A percentile compares a stretch with the other conserved stretches of the same genome.
These are phyloP conservation scores for Aspergillus flavus DNA, from an alignment of 2,329 filamentous ascomycete species.

Conservation along the genomic window DNA sequence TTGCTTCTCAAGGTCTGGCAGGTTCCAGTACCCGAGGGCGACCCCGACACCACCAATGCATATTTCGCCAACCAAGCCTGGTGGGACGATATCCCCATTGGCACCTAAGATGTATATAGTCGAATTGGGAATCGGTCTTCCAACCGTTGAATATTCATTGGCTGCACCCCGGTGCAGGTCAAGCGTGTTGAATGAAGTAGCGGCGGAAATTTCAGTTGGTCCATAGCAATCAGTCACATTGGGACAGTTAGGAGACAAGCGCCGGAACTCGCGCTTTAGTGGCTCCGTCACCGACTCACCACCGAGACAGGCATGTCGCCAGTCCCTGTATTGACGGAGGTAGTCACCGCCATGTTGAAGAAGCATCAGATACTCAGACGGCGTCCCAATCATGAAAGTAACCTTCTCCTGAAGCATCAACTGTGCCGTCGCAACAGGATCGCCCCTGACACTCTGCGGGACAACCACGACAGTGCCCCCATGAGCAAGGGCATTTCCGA, in stretches of 20 bases:
- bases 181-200: background rate
- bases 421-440: slow-evolving; percentile 21
- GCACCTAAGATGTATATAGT: slow-evolving; percentile 40
- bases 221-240: slow-evolving; percentile 14
- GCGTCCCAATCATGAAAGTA: slow-evolving; percentile 24
- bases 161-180: background rate
- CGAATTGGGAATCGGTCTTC: slow-evolving; percentile 38
- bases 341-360: slow-evolving; percentile 15
- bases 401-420: slow-evolving; percentile 21
- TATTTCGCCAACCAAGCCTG: slow-evolving; percentile 49
- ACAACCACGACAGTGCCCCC: slow-evolving; percentile 23
- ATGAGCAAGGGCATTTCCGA: slow-evolving; percentile 15
- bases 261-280: background rate
- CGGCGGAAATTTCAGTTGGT: slow-evolving; percentile 25
- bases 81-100: slow-evolving; percentile 38
- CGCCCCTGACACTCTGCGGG: slow-evolving; percentile 17
- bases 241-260: background rate
- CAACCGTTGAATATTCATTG: background rate
- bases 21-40: slow-evolving; percentile 23
- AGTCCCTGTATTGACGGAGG: slow-evolving; percentile 16
- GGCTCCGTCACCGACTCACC: slow-evolving; percentile 19
- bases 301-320: slow-evolving; percentile 22
- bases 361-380: slow-evolving; percentile 26
- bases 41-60: slow-evolving; percentile 38
- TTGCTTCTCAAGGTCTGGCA: slow-evolving; percentile 8